phyloP scores from a whole-genome alignment of 768 basidiomycete genomes.

The Cystofilobasidium macerans region DNA sequence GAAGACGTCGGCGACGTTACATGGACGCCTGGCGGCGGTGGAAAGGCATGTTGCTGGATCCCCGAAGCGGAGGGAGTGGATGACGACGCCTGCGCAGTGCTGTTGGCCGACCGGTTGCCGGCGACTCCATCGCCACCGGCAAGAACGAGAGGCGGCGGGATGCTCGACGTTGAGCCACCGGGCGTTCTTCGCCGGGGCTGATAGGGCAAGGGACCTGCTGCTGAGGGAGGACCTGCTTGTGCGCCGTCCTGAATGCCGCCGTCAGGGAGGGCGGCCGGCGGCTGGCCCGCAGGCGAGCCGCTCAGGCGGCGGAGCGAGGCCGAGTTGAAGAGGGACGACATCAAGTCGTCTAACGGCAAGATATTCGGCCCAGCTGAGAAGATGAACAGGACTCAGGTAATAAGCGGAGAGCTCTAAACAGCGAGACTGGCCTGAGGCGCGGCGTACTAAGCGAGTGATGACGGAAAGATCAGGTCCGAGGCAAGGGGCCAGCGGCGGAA shows the following conservation, averaged over 20 bases:
- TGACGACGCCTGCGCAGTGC: not conserved
- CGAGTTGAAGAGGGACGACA: conserved; percentile 15
- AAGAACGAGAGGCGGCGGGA: conserved; percentile 4
- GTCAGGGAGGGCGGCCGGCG: not conserved
- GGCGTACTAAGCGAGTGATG: too few species aligned
- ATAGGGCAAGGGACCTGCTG: conserved; percentile 11
- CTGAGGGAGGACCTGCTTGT: not conserved
- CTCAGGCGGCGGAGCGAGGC: conserved; percentile 5
- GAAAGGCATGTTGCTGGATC: not conserved
- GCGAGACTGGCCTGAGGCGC: too few species aligned
- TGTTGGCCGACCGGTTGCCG: not conserved
- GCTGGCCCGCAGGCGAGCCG: not conserved
- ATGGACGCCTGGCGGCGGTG: not conserved
- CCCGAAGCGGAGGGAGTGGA: not conserved
- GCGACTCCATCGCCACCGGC: not conserved
- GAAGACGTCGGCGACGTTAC: not conserved
- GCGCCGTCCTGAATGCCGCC: not conserved
- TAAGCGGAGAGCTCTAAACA: too few species aligned
- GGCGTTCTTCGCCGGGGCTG: conserved; percentile 21
- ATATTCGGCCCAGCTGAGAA: too few species aligned
- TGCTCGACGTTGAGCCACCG: conserved; percentile 19
- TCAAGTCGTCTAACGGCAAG: not conserved
- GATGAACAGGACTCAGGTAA: too few species aligned
- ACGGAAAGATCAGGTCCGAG: too few species aligned
- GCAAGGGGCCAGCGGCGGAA: too few species aligned